These are phyloP conservation scores for Conidiobolus incongruus DNA, from an alignment of 371 early-diverging fungal genomes.

Conservation along the genomic window DNA sequence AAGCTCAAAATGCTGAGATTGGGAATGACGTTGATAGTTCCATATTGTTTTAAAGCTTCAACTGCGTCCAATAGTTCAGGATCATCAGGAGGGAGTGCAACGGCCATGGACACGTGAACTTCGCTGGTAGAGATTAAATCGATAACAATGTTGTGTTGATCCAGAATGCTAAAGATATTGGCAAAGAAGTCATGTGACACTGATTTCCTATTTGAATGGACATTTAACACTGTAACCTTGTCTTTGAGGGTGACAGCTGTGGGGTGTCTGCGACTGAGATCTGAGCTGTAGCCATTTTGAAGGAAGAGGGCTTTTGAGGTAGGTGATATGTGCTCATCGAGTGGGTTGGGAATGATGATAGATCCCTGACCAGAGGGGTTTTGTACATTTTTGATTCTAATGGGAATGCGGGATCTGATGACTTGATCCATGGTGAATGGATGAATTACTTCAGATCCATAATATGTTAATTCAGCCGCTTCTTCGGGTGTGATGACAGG, in stretches of 20 bases:
- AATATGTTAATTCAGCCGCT: constrained; percentile 95
- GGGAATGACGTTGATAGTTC: constrained; percentile 44
- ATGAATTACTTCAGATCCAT: constrained; percentile 94
- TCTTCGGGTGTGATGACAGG: constrained; percentile 92
- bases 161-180: constrained; percentile 73
- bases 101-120: constrained; percentile 91
- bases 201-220: constrained; percentile 84
- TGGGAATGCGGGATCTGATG: constrained; percentile 81
- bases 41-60: constrained; percentile 38
- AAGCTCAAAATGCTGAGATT: constrained; percentile 87
- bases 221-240: constrained; percentile 71
- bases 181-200: constrained; percentile 92
- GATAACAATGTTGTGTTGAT: constrained; percentile 70
- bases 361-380: constrained; percentile 81
- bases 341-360: constrained; percentile 57
- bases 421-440: constrained; percentile 98
- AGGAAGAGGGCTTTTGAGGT: constrained; percentile 14
- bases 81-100: constrained; percentile 37
- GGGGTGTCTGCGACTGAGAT: constrained; percentile 50
- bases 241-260: constrained; percentile 97
- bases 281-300: constrained; percentile 45
- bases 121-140: constrained; percentile 91
- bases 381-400: constrained; percentile 93
- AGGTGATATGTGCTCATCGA: constrained; percentile 7
- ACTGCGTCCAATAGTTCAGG: constrained; percentile 40